Base-by-base conservation (phyloP, 2,329 filamentous ascomycete genomes). In the Furcasterigmium sp. region DNA sequence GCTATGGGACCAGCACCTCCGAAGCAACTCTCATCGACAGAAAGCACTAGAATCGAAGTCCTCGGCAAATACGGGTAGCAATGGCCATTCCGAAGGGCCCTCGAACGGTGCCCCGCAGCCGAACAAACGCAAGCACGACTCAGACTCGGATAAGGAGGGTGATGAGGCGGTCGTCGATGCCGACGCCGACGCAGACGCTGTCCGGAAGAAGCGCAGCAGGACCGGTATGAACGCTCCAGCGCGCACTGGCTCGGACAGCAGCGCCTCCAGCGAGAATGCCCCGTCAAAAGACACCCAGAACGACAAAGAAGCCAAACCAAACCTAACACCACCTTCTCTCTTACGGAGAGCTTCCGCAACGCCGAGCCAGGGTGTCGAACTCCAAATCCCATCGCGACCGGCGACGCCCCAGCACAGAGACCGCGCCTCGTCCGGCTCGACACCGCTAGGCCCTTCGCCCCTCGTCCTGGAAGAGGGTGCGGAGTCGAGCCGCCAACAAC, bases 1-100 rank as follows among this genome's bases (percentile, higher is more conserved):
- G 2, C 67, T 84, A 25, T 89, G 85, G 85, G 76, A 85, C 17
- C 65, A 68, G 11, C 85, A 89, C 55, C 48, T 80, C 29, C 68
- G 70, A 39, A 67, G 72, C 49, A 56, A 65, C 32, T 65, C 48
- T 46, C 80, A 76, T 66, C 21, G 28, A 3, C 32, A 35, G 17
- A 35, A 15, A 7, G 32, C 32, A 20, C 37, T 15, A 49, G 36
- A 37, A 15, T 45, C 28, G 40, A 45, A 15, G 20, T 15, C 7
- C 17, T 8, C 2, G 17, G 32, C n/a, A 17, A 17, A 3, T 17
- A 15, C n/a, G n/a, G n/a, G n/a, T n/a, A n/a, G n/a, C n/a, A 5
- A 17, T 19, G 32, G 32, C 3, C 32, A 35, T 17, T 3, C 32
- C 32, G 15, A 17, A 5, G 15, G 5, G 11, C n/a, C 32, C 5